Evolutionary conservation across 768 basidiomycete species (phyloP), one percentile per base, ranked within the genome.

Genomic region (Cubamyces lactineus): DNA sequence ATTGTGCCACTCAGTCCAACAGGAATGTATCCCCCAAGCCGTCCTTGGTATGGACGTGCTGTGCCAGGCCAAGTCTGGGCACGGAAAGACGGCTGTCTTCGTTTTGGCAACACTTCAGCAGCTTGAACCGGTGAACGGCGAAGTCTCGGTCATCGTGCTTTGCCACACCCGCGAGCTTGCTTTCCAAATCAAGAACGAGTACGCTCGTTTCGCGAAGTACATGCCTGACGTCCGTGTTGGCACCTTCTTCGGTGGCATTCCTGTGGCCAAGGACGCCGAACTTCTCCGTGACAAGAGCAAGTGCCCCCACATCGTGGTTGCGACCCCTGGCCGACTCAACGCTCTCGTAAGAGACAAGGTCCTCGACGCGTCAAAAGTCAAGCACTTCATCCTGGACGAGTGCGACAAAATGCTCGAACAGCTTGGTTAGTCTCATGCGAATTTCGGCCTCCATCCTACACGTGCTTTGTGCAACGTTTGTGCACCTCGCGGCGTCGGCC

Each of bases 391-490:
- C 59, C 82, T 99, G 76, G 97, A 99, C 85, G 97, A 99, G 82
- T 99, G 97, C 85, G 97, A 99, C 85, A 99, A 99, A 87, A 98
- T 99, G 94, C 91, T 99, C 75, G 97, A 99, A 86, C 92, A 95
- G 87, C 95, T 99, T 82, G 97, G 97, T 99, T 93, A 98, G 97
- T 99, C 54, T 55, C 86, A 78, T 88, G 83, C 88, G 84, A 82
- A 81, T 86, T 89, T 88, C 82, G 84, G 84, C 84, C 80, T 78
- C 79, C 76, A 73, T 75, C 77, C 76, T 63, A 67, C 55, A 63
- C 68, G 63, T 65, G 66, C 67, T 58, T 66, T 63, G 76, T 79
- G 79, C 72, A 76, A 60, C 78, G 71, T 82, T 83, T 79, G 71
- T 80, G 78, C 82, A 79, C 79, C 76, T 80, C 78, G 74, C 70